Base-by-base conservation (phyloP, 495 filamentous ascomycete species). In the Entonaema liquescens region DNA sequence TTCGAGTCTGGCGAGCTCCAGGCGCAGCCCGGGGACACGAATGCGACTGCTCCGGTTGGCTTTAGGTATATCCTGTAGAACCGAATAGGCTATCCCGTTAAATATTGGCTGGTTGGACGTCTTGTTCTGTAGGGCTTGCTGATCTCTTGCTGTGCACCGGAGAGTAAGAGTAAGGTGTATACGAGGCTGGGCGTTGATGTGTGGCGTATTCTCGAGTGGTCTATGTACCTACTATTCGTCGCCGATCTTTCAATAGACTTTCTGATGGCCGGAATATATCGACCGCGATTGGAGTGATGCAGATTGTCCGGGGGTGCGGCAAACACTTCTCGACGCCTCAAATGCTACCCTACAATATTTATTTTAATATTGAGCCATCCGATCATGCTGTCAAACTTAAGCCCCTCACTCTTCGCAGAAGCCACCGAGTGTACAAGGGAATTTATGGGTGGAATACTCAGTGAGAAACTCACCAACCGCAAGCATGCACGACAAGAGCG, bases 11-110 rank as follows among this genome's bases (percentile, higher is more conserved):
- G 68, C 2, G 59, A 57, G 6, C 26, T 50, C 19, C 54, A 50
- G 12, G 57, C 31, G 15, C 54, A 60, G 21, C 1, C 61, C 23
- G 35, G 2, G 17, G 29, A 44, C 9, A 29, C 35, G 50, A 59
- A 52, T 3, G 12, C 26, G 42, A 36, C 29, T 21, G 31, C 44
- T 13, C 52, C 67, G n/a, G 40, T 38, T 17, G 73, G 71, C 15
- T 77, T 76, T 19, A 70, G 73, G 35, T 77, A 77, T 42, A 77
- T 68, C n/a, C 65, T 77, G 15, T 77, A 68, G 36, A 28, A 42
- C 19, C 13, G 17, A 15, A 17, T 11, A 19, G 17, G 28, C 23
- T 5, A 36, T 25, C 33, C 28, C 12, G 40, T 52, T 47, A n/a
- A 17, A 15, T 19, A 25, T 40, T 50, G 17, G 2, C 2, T 21